A percentile compares a stretch with the other conserved stretches of the same genome.
Evolutionary conservation across 805 yeast genomes (phyloP).

Genomic region (Spathaspora hagerdaliae): DNA sequence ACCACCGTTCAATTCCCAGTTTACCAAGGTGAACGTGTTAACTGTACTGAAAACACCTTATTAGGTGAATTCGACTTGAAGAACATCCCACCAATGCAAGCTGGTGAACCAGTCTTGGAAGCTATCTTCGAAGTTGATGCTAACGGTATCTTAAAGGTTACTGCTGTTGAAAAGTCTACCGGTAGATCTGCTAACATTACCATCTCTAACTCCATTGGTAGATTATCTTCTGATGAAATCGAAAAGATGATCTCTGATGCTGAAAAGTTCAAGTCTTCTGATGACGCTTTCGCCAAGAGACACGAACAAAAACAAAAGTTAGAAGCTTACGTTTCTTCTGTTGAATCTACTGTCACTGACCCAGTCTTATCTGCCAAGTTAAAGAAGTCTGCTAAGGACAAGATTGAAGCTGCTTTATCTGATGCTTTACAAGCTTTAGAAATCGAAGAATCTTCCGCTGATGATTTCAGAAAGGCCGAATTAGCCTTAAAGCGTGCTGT

Average conservation of each 20-base stretch:
- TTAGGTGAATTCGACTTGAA: constrained; percentile 49
- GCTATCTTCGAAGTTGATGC: constrained; percentile 49
- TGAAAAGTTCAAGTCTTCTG: constrained; percentile 84
- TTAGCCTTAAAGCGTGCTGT: constrained; percentile 98
- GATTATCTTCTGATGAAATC: constrained; percentile 46
- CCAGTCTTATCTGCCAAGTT: constrained; percentile 96
- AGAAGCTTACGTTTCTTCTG: constrained; percentile 95
- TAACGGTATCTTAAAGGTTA: constrained; percentile 48
- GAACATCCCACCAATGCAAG: constrained; percentile 49
- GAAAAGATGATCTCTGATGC: constrained; percentile 48
- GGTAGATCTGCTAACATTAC: constrained; percentile 49
- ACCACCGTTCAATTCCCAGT: constrained; percentile 50
- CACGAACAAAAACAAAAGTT: constrained; percentile 99
- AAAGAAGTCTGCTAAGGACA: constrained; percentile 95
- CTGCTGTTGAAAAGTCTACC: constrained; percentile 47
- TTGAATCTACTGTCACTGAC: constrained; percentile 95
- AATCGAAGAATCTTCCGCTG: constrained; percentile 94
- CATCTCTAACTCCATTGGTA: constrained; percentile 48
- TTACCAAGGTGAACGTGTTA: constrained; percentile 50
- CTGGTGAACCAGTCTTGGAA: constrained; percentile 50
- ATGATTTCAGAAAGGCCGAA: constrained; percentile 98
- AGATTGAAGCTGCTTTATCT: constrained; percentile 95
- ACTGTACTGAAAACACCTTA: constrained; percentile 48
- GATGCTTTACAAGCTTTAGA: constrained; percentile 98
- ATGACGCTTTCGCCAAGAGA: constrained; percentile 98